Evolutionary conservation across 345 rosid genomes (phyloP), one percentile per base, ranked within the genome.

Genomic region (Odontarrhena argentea): DNA sequence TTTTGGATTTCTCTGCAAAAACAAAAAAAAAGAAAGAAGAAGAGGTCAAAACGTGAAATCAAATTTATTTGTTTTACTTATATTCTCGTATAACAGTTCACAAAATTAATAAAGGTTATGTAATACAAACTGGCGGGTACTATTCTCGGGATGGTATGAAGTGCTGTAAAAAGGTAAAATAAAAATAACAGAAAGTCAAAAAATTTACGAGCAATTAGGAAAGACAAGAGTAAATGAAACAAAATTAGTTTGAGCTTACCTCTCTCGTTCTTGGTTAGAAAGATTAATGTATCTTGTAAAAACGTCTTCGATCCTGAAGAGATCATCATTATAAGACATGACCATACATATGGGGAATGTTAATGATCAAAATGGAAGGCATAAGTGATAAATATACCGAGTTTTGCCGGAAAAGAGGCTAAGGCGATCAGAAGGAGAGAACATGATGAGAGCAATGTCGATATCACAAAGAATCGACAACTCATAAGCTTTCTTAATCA

Each of bases 401-500:
- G 60, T 81, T 74, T 77, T 84, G 45, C 96, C 91, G 2, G 94
- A 88, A 64, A 86, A 91, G 38, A 85, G 91, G 69, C 81, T 81
- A 49, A 88, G 81, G 8, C 89, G 86, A 24, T 79, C 76, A 1
- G 89, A 88, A 2, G 91, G 85, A 68, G 91, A 88, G 74, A 88
- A 91, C 93, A 88, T 86, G 65, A 86, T 74, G 50, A 91, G 93
- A 44, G 96, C 93, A 70, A 88, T 85, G 51, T 88, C 96, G 64
- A 91, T 85, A 55, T 86, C 96, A 18, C 96, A 85, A 9, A 91
- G 96, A 63, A 87, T 68, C n/a, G 91, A 82, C 69, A 91, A 82
- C 63, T 91, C 97, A 30, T 88, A 91, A 30, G 96, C 97, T 56
- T 91, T 91, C 78, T 91, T 88, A 51, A 91, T 86, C 77, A 91